Evolutionary conservation across 2,329 filamentous ascomycete genomes (phyloP), one percentile per base, ranked within the genome.

Genomic region (Fusarium subtropicale): DNA sequence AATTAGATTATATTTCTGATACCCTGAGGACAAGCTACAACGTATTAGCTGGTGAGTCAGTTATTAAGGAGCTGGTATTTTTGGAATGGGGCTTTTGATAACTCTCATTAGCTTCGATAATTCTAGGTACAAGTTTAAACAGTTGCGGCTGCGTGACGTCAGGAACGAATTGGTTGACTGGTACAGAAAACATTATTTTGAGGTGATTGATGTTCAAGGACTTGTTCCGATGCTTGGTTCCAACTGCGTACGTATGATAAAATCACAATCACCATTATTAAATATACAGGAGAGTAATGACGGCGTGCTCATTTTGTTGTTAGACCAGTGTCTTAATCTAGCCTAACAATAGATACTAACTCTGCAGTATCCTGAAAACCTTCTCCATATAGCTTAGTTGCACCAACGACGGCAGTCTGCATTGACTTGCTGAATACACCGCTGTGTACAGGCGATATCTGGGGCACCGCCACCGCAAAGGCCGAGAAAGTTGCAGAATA

Each of bases 281-380:
- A 5, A 38, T 7, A 4, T 12, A 2, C 10, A 7, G 5, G 5
- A n/a, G 36, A 4, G 18, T 5, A 38, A n/a, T 4, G 12, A 20
- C 2, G 5, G 3, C 12, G 5, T 20, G 18, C 20, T 38, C n/a
- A 38, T 38, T 20, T n/a, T 5, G 3, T 38, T n/a, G 5, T 5
- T 0, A 20, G 3, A 20, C 10, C n/a, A 38, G 5, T 2, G 18
- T 7, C 5, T n/a, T 20, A 38, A 9, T 12, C 7, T 9, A 18
- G 7, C 16, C 7, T 2, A 15, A 3, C 7, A 34, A 34, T 7
- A 1, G 11, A 3, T n/a, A 1, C 10, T 5, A 36, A 11, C 34
- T 36, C 5, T 18, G 18, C 2, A 5, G 9, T 5, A 36, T n/a
- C 5, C 10, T 1, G 0, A 11, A 3, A 3, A 9, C 18, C 34